Percentiles rank a stretch among this genome's conserved stretches.
phyloP scores from a whole-genome alignment of 2,329 filamentous ascomycete species.

The Aulographum hederae region DNA sequence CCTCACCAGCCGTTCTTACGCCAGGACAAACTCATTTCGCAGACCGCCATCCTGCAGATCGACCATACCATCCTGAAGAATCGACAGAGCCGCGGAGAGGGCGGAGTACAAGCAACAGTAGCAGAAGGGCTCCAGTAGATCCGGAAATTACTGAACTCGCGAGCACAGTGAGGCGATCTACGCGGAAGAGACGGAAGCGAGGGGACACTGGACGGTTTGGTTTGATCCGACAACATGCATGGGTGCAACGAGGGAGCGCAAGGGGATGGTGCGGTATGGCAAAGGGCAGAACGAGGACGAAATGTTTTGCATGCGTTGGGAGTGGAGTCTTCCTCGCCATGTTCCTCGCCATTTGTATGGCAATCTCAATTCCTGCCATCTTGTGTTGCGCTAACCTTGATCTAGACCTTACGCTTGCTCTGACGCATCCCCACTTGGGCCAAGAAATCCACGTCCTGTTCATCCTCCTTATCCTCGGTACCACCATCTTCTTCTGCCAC shows the following conservation, averaged over 20 bases:
- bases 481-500: constrained; percentile 67
- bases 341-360: constrained; percentile 49
- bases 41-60: no score
- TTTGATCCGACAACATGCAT: background rate
- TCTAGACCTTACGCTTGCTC: constrained; percentile 53
- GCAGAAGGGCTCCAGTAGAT: constrained; percentile 2
- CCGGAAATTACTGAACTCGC: constrained; percentile 4
- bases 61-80: no score
- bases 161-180: constrained; percentile 1
- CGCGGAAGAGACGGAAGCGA: constrained; percentile 1
- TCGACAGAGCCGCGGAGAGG: no score
- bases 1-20: no score
- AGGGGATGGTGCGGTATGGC: background rate
- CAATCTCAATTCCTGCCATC: constrained; percentile 1
- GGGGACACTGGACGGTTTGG: background rate
- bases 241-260: background rate
- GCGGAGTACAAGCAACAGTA: background rate
- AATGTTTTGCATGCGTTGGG: constrained; percentile 21
- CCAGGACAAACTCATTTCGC: no score
- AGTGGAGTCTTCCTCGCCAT: constrained; percentile 44
- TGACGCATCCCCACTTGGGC: constrained; percentile 43
- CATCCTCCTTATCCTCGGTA: constrained; percentile 56
- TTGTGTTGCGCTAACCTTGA: background rate
- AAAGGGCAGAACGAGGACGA: constrained; percentile 1
- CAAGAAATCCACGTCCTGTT: constrained; percentile 65